phyloP scores from a whole-genome alignment of 164 flowering plant genomes.

The Vitis vinifera region ASM3070453v1 NC_081812.1:4093501-4094000 shows the following conservation, averaged over 20 bases:
- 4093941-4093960: neutral
- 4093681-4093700: neutral
- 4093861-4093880: constrained; percentile 88
- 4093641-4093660: constrained; percentile 83
- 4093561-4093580: constrained; percentile 10
- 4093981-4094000: neutral
- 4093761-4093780: constrained; percentile 48
- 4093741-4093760: too few species aligned
- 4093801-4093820: constrained; percentile 92
- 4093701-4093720: neutral
- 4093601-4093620: constrained; percentile 53
- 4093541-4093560: neutral
- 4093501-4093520: neutral
- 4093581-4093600: constrained; percentile 49
- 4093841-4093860: constrained; percentile 99
- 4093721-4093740: neutral
- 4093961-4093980: neutral
- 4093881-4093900: constrained; percentile 64
- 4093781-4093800: constrained; percentile 72
- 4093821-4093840: constrained; percentile 84
- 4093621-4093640: constrained; percentile 42
- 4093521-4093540: neutral
- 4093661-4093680: neutral
- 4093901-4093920: constrained; percentile 98
- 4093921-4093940: constrained; percentile 73